phyloP scores from a whole-genome alignment of 495 filamentous ascomycete species.

The Neurospora intermedia region DNA sequence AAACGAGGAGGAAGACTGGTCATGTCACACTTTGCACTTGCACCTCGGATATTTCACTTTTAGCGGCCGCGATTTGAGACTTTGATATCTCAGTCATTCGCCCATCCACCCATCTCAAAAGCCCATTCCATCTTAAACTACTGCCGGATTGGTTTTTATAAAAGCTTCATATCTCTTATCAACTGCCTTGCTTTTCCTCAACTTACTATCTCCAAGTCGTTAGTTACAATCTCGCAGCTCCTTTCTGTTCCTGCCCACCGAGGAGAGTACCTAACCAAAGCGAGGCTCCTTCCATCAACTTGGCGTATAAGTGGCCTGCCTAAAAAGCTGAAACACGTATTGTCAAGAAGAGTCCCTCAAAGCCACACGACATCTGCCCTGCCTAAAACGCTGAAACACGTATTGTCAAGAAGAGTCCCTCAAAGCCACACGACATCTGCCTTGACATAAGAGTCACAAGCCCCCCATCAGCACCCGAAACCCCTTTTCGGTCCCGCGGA shows the following conservation, averaged over 20 bases:
- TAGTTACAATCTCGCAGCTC: not conserved
- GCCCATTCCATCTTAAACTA: not conserved
- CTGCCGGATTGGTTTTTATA: not conserved
- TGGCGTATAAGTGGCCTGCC: not conserved
- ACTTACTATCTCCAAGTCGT: not conserved
- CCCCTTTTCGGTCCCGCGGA: not conserved
- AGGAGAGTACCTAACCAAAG: not conserved
- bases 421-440: not conserved
- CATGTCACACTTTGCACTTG: slow-evolving; percentile 4
- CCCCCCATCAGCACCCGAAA: not conserved
- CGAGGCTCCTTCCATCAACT: not conserved
- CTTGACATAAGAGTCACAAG: not conserved
- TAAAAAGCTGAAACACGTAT: not conserved
- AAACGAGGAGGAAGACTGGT: not conserved
- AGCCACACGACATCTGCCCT: not conserved
- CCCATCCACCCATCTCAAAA: not conserved
- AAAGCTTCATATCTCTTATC: not conserved
- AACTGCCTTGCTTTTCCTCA: not conserved
- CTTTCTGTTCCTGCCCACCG: not conserved
- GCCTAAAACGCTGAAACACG: too few species aligned
- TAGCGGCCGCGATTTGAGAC: not conserved
- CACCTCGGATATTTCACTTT: not conserved
- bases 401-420: not conserved
- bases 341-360: not conserved
- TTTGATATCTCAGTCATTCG: not conserved